Conservation (phyloP, 257 asterid genomes). For the Solanum tarijense region DNA sequence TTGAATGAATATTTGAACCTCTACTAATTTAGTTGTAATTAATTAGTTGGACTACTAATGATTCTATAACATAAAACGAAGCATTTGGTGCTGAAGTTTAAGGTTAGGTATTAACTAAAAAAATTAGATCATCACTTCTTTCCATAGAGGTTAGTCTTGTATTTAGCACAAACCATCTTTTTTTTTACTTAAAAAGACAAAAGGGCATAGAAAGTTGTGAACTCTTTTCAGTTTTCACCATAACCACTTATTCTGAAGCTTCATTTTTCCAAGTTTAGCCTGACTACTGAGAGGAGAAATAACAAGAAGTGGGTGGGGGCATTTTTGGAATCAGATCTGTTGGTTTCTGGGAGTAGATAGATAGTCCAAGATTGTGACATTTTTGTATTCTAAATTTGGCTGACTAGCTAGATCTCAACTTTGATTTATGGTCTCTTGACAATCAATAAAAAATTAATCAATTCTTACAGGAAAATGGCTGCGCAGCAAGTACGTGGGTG, state of each 20-base stretch:
- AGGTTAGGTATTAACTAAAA: not conserved
- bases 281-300: not conserved
- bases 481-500: slow-evolving; percentile 55
- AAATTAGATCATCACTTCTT: not conserved
- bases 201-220: not conserved
- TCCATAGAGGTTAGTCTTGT: not conserved
- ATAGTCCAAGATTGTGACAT: not conserved
- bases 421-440: not conserved
- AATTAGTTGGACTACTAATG: not conserved
- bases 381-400: not conserved
- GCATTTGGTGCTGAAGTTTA: not conserved
- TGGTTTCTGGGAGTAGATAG: not conserved
- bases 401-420: not conserved
- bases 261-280: not conserved
- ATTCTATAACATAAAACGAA: not conserved
- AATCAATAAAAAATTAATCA: not conserved
- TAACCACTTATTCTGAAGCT: not conserved
- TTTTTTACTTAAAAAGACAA: not conserved
- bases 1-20: not conserved
- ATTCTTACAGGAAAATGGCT: slow-evolving; percentile 68
- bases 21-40: not conserved
- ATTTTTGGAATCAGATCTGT: not conserved
- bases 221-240: not conserved
- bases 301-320: not conserved
- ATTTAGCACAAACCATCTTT: not conserved